Percentiles rank a stretch among this genome's conserved stretches.
phyloP scores from a whole-genome alignment of 2,329 filamentous ascomycete genomes.

The Parastagonospora nodorum region DNA sequence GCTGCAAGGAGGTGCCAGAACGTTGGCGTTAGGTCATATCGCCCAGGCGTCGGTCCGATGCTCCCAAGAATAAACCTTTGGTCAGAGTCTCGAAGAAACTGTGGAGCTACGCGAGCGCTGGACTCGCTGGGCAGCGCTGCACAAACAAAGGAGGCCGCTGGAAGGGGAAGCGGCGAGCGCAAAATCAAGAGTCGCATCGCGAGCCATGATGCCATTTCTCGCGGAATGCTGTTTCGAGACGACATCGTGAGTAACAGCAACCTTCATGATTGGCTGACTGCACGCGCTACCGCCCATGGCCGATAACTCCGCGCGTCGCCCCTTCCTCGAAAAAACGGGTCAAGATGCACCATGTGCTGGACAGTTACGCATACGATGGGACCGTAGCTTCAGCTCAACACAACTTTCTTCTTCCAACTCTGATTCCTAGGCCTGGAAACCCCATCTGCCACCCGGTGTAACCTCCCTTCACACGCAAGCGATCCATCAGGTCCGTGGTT shows the following conservation, averaged over 20 bases:
- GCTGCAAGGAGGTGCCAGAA: background rate
- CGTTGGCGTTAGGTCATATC: constrained; percentile 2
- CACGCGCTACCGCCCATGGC: background rate
- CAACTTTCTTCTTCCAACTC: too few species aligned
- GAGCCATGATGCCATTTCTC: constrained; percentile 2
- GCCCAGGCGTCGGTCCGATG: constrained; percentile 1
- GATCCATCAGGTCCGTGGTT: too few species aligned
- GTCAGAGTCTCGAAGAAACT: background rate
- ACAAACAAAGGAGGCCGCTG: background rate
- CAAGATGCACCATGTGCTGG: background rate
- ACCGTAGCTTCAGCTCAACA: too few species aligned
- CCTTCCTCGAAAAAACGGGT: background rate
- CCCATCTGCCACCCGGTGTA: too few species aligned
- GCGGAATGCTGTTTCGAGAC: background rate
- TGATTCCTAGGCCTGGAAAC: too few species aligned
- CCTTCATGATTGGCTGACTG: background rate
- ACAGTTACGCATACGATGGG: background rate
- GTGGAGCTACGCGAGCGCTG: background rate
- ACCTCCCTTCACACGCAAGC: too few species aligned
- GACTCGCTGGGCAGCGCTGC: background rate
- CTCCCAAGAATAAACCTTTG: background rate
- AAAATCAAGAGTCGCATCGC: background rate
- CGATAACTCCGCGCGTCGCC: background rate
- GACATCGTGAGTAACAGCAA: background rate
- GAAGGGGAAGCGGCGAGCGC: too few species aligned